Base-by-base conservation (phyloP, 2,329 filamentous ascomycete genomes). In the Verticillium tricorpus region DNA sequence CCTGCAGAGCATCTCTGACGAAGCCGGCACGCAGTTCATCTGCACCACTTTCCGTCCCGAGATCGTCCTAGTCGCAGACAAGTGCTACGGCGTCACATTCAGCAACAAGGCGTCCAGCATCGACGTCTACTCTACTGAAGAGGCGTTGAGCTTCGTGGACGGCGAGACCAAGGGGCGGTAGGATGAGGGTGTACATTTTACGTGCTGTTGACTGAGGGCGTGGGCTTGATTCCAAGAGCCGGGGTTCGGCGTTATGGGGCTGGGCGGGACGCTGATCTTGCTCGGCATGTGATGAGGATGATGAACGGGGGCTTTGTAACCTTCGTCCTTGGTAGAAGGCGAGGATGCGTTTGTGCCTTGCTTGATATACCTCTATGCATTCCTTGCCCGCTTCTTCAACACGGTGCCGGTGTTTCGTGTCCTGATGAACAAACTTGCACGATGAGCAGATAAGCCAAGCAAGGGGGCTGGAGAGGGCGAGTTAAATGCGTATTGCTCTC, bases 21-120 rank as follows among this genome's bases (percentile, higher is more conserved):
- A 88, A 67, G 84, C 83, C 15, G 82, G 84, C 64, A 88, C 84
- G 58, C 84, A 99, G 75, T 99, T 99, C 73, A 99, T 99, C 76
- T 98, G 95, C 83, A 99, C 95, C 4, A 99, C 95, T 2, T 99
- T 99, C 86, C 85, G 95, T 62, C 95, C 95, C 1, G 95, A 99
- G 78, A 97, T 99, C 83, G 85, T 99, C 66, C 86, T 90, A 64
- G 92, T 98, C 22, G 95, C 95, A 3, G 93, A 98, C 80, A 96
- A 97, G 80, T 97, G 94, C 77, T 99, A 99, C 75, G 95, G 95
- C 64, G 95, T 99, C 59, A 92, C 91, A 59, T 98, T 94, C 77
- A 86, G 87, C 67, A 94, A 93, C 76, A 98, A 98, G 84, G 96
- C 93, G 67, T 96, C 92, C 78, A 91, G 88, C 45, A 96, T 99